Conservation (phyloP, 2,329 filamentous ascomycete species). For the Raffaelea deltoideospora region DNA sequence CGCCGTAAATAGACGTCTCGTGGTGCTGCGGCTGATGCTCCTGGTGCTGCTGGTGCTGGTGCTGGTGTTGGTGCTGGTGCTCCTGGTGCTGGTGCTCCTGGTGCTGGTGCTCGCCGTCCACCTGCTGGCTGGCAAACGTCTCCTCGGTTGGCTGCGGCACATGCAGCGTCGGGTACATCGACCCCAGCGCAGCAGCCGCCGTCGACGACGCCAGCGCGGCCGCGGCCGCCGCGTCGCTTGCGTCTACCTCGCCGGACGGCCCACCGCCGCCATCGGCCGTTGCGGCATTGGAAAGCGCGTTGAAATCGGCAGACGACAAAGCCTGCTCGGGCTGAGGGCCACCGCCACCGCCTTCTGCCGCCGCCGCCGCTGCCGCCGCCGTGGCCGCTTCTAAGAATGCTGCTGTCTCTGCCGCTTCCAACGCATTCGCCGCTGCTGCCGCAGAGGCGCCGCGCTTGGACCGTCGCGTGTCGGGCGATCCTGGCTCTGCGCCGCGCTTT, state of each 20-base stretch:
- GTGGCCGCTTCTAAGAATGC: background rate
- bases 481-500: slow-evolving; percentile 34
- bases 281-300: no score
- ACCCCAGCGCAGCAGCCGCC: slow-evolving; percentile 40
- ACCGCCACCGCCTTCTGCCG: slow-evolving; percentile 30
- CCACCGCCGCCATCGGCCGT: slow-evolving; percentile 9
- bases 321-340: no score
- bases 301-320: no score
- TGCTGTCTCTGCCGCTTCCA: background rate
- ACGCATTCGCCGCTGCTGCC: slow-evolving; percentile 24
- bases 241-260: slow-evolving; percentile 27
- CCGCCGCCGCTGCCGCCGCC: slow-evolving; percentile 16
- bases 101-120: slow-evolving; percentile 16
- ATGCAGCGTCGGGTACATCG: slow-evolving; percentile 44
- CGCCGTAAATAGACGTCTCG: no score
- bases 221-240: slow-evolving; percentile 34
- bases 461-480: slow-evolving; percentile 32
- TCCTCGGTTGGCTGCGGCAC: slow-evolving; percentile 43
- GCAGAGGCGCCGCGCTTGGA: slow-evolving; percentile 33
- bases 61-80: background rate
- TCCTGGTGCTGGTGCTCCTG: slow-evolving; percentile 14
- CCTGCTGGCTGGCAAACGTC: slow-evolving; percentile 38
- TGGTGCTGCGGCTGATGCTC: no score
- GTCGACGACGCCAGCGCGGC: slow-evolving; percentile 41
- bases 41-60: background rate